Percentiles rank a stretch among this genome's conserved stretches.
Evolutionary conservation across 1,284 basidiomycete species (phyloP).

Genomic region (Hypsizygus ulmarius): DNA sequence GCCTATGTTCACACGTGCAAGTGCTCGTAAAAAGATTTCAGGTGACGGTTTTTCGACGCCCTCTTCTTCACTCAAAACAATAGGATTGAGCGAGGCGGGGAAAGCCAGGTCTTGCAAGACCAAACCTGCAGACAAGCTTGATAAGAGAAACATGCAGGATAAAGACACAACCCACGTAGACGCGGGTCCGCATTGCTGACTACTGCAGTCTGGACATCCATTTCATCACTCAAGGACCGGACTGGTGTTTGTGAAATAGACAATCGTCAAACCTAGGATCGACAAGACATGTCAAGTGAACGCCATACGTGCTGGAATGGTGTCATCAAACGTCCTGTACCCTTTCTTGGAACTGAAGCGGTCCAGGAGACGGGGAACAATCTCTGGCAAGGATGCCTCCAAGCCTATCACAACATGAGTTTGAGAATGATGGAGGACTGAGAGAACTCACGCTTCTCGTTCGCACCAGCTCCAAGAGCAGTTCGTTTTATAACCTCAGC

Average conservation of each 20-base stretch:
- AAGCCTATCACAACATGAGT: conserved; percentile 40
- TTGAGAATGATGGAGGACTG: not conserved
- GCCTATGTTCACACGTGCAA: conserved; percentile 30
- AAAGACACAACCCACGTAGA: conserved; percentile 49
- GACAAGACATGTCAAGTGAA: not conserved
- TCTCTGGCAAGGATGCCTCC: conserved; percentile 44
- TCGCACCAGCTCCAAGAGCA: conserved; percentile 68
- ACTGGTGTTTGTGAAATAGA: conserved; percentile 46
- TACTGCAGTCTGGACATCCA: conserved; percentile 52
- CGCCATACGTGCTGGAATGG: conserved; percentile 53
- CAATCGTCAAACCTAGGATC: not conserved
- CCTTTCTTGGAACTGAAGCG: conserved; percentile 70
- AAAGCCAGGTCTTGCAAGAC: conserved; percentile 62
- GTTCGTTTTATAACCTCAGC: conserved; percentile 67
- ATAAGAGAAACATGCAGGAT: not conserved
- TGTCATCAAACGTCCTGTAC: conserved; percentile 65
- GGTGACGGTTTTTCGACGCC: conserved; percentile 64
- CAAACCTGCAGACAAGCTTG: conserved; percentile 32
- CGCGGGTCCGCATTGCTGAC: conserved; percentile 71
- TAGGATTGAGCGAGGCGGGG: conserved; percentile 43
- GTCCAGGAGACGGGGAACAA: conserved; percentile 55
- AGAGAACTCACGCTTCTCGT: conserved; percentile 44
- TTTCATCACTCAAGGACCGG: conserved; percentile 37
- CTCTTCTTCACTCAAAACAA: conserved; percentile 64
- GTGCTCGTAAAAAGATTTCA: conserved; percentile 54